These are phyloP conservation scores for Botrytis porri DNA, from an alignment of 2,329 filamentous ascomycete genomes.

Conservation along the genomic window DNA sequence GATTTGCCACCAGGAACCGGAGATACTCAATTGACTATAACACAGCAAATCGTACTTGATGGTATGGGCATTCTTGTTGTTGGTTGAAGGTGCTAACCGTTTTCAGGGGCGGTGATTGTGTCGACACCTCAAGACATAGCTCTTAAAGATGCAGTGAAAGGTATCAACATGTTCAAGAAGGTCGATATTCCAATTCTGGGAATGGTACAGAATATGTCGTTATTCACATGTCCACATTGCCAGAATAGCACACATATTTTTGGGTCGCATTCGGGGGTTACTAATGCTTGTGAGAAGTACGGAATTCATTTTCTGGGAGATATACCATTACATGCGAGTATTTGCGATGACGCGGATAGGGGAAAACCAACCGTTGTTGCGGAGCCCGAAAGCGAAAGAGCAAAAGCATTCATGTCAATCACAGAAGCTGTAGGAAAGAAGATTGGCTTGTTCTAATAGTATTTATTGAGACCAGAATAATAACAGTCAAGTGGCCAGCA, in stretches of 20 bases:
- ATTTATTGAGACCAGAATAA: neutral
- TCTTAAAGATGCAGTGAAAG: slow-evolving; percentile 86
- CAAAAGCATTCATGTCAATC: slow-evolving; percentile 68
- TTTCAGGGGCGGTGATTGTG: slow-evolving; percentile 72
- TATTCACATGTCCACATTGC: slow-evolving; percentile 79
- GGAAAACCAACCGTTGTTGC: slow-evolving; percentile 89
- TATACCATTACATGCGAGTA: slow-evolving; percentile 80
- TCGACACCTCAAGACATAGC: slow-evolving; percentile 93
- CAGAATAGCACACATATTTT: slow-evolving; percentile 73
- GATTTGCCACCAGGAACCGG: slow-evolving; percentile 94
- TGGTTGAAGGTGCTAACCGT: slow-evolving; percentile 1
- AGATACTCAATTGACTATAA: slow-evolving; percentile 94
- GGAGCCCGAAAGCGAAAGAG: slow-evolving; percentile 73
- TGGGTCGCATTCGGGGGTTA: slow-evolving; percentile 62
- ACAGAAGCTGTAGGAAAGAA: slow-evolving; percentile 51
- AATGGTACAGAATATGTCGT: slow-evolving; percentile 88
- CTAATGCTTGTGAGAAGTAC: slow-evolving; percentile 66
- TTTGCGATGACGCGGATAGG: slow-evolving; percentile 82
- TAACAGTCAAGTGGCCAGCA: neutral
- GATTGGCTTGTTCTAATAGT: slow-evolving; percentile 29
- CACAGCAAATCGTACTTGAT: slow-evolving; percentile 86
- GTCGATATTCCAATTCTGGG: slow-evolving; percentile 73
- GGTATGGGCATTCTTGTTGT: slow-evolving; percentile 49
- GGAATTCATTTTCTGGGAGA: slow-evolving; percentile 80
- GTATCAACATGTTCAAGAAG: slow-evolving; percentile 88